These are phyloP conservation scores for Saccharomycopsis synnaedendra DNA, from an alignment of 805 yeast genomes.

Conservation along the genomic window DNA sequence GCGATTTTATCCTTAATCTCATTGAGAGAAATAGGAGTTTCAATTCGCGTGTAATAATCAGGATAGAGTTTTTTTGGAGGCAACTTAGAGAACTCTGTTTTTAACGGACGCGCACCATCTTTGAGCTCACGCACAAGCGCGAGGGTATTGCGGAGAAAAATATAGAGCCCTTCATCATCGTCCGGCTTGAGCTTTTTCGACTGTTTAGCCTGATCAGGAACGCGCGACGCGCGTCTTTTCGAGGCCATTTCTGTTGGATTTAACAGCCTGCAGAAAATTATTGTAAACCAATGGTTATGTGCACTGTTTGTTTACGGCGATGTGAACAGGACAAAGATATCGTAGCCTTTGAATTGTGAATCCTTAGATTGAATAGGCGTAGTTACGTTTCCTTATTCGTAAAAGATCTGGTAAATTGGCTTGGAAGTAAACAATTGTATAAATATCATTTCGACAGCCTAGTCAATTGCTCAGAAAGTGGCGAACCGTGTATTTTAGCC, in stretches of 20 bases:
- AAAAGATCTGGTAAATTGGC: too few species aligned
- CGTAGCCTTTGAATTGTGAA: too few species aligned
- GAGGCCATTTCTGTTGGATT: conserved; percentile 3
- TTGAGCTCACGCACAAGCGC: conserved; percentile 9
- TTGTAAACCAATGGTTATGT: too few species aligned
- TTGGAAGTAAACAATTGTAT: too few species aligned
- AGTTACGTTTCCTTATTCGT: too few species aligned
- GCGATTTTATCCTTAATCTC: conserved; percentile 46
- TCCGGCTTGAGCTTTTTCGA: not conserved
- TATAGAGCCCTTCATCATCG: conserved; percentile 1
- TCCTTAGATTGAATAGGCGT: too few species aligned
- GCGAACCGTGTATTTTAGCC: too few species aligned
- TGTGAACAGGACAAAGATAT: too few species aligned
- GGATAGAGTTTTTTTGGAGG: conserved; percentile 72
- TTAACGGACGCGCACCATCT: conserved; percentile 11
- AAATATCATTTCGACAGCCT: too few species aligned
- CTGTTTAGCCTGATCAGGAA: conserved; percentile 5
- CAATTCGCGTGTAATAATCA: conserved; percentile 61
- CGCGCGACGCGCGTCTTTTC: conserved; percentile 8
- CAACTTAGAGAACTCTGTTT: conserved; percentile 49
- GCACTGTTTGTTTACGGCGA: too few species aligned
- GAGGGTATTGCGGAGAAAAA: conserved; percentile 8
- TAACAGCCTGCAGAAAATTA: too few species aligned
- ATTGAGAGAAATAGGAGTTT: conserved; percentile 55
- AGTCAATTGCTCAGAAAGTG: too few species aligned